Base-by-base conservation (phyloP, 2,329 filamentous ascomycete genomes). In the Venturia nashicola region DNA sequence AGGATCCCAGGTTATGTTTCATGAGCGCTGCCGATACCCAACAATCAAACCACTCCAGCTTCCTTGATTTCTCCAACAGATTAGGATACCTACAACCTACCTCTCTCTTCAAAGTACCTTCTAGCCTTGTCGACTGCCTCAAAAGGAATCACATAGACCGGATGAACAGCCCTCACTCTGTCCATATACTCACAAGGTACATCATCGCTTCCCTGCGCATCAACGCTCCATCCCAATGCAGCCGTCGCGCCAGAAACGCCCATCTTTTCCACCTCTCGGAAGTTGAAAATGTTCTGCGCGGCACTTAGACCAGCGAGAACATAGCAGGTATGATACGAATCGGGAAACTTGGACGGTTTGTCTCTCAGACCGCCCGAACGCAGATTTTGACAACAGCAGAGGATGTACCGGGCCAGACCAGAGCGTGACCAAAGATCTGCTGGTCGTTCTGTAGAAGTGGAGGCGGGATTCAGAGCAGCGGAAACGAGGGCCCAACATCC, bases 251-350 rank as follows among this genome's bases (percentile, higher is more conserved):
- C 34, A 18, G 46, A 8, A 40, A 65, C 39, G 68, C 68, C 44
- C 20, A 27, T 6, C 68, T 66, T 39, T 59, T 66, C 8, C 64
- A 67, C 9, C 67, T 67, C 60, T 48, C 67, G 61, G 76, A 76
- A 67, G 81, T 82, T 44, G 74, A 75, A 68, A 82, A 83, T 46
- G 73, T 96, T 84, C 76, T 96, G 90, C 32, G 88, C 87, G 62
- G 86, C 88, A 73, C 90, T 94, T 68, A 97, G 80, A 5, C 93
- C 93, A 27, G 88, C 86, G 23, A 97, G 82, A 39, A 92, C 90
- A 76, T 97, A 97, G 77, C 90, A 94, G 55, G 91, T 91, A 76
- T 97, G 93, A 71, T 97, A 97, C 60, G 88, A 87, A 77, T 97
- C 93, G 5, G 91, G 86, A 66, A 81, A 91, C 86, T 91, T 91